A percentile compares a stretch with the other conserved stretches of the same genome.
Conservation (phyloP, 108 stramenopile species). For the Cyclostephanos tholiformis region DNA sequence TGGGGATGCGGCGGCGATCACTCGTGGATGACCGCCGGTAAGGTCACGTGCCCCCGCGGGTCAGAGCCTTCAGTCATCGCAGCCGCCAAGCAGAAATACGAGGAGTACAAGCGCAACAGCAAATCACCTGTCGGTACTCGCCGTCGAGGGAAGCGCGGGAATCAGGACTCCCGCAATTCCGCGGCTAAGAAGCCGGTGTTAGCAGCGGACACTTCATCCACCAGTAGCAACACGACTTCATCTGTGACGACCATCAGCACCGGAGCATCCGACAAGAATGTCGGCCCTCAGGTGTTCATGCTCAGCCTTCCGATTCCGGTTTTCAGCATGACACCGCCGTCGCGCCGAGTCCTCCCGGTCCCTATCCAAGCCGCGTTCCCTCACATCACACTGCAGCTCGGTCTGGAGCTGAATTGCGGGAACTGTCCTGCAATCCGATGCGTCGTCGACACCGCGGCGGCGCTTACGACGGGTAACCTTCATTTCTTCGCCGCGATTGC, state of each 20-base stretch:
- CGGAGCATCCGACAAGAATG: not conserved
- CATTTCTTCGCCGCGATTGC: not conserved
- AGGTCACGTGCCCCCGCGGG: not conserved
- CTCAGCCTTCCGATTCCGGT: not conserved
- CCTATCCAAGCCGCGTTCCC: too few species aligned
- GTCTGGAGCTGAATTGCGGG: not conserved
- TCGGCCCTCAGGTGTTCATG: not conserved
- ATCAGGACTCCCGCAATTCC: not conserved
- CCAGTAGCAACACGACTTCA: too few species aligned
- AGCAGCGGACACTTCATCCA: too few species aligned
- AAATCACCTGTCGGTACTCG: too few species aligned
- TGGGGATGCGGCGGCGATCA: not conserved
- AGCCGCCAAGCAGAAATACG: not conserved
- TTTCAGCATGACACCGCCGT: not conserved
- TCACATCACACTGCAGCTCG: too few species aligned
- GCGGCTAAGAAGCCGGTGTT: too few species aligned
- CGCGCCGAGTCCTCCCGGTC: not conserved
- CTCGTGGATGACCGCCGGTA: not conserved
- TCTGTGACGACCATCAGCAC: too few species aligned
- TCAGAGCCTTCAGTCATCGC: not conserved
- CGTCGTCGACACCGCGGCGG: constrained; percentile 20
- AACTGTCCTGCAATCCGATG: not conserved
- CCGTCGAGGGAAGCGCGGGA: not conserved
- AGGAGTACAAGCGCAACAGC: too few species aligned
- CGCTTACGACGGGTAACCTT: not conserved